Evolutionary conservation across 306 rosid genomes (phyloP).

Genomic region (Acmispon strigosus): DNA sequence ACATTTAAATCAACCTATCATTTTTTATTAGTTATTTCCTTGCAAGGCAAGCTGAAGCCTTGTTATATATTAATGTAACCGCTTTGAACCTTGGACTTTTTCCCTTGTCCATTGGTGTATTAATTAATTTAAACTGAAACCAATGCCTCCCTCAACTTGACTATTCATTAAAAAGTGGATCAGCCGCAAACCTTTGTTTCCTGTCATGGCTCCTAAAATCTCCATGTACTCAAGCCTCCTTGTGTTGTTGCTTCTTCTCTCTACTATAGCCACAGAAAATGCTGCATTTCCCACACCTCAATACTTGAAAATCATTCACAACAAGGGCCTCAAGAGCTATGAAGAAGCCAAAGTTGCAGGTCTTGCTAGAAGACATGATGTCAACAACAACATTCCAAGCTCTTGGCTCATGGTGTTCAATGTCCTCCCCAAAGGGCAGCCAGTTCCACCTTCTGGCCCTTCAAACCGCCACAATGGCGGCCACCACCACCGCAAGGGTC

Average conservation of each 20-base stretch:
- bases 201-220: background rate
- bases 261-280: background rate
- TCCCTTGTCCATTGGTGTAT: background rate
- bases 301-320: background rate
- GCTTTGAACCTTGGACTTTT: background rate
- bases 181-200: background rate
- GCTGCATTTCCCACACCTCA: background rate
- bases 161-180: background rate
- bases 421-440: background rate
- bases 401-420: background rate
- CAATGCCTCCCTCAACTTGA: background rate
- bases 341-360: too few relatives aligned
- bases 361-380: background rate
- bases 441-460: background rate
- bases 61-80: background rate
- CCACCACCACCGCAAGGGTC: background rate
- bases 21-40: too few relatives aligned
- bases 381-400: background rate
- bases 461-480: background rate
- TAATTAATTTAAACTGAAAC: background rate
- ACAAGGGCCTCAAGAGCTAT: background rate
- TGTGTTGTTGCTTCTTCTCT: background rate
- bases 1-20: too few relatives aligned
- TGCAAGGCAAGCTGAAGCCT: too few relatives aligned
- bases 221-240: background rate